Evolutionary conservation across 2,329 filamentous ascomycete species (phyloP), one percentile per base, ranked within the genome.

Genomic region (Cryphonectria carpinicola): DNA sequence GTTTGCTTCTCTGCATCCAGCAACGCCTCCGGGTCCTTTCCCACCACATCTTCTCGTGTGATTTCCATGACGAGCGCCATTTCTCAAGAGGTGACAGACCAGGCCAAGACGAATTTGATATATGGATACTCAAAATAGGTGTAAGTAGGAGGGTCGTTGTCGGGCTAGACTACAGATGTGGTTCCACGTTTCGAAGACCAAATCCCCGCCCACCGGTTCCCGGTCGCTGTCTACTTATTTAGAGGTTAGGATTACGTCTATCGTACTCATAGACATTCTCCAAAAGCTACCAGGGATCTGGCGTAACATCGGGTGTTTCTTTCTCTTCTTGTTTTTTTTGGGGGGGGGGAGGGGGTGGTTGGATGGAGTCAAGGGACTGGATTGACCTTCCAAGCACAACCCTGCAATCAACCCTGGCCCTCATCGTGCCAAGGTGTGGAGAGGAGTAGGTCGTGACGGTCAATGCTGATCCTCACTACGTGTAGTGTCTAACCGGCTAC

Each of bases 1-100:
- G 69, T 10, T 35, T 41, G 62, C 19, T 49, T 32, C 32, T 39
- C 39, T 11, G 65, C 65, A 17, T 65, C 69, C 35, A 67, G 49
- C n/a, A 49, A 28, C 13, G 65, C 52, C 35, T 68, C 49, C 2
- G 41, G 37, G 11, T 25, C 32, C 25, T 70, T 62, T 0, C 8
- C 35, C 7, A 67, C 56, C n/a, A 56, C 52, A n/a, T 70, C 68
- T 46, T 62, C 54, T 56, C 41, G 52, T 8, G 41, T 35, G 5
- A 11, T 43, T 61, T 32, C 63, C 68, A 70, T 70, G 54, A 28
- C 28, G 32, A 39, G 35, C 39, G 22, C 32, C 7, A 39, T 35
- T 13, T 61, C 14, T 8, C 11, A 14, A 6, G 1, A 22, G 14
- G 8, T 11, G 58, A 14, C 19, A 39, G 35, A 25, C 17, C 7